Conservation (phyloP, 2,329 filamentous ascomycete species). For the Alternaria solani region DNA sequence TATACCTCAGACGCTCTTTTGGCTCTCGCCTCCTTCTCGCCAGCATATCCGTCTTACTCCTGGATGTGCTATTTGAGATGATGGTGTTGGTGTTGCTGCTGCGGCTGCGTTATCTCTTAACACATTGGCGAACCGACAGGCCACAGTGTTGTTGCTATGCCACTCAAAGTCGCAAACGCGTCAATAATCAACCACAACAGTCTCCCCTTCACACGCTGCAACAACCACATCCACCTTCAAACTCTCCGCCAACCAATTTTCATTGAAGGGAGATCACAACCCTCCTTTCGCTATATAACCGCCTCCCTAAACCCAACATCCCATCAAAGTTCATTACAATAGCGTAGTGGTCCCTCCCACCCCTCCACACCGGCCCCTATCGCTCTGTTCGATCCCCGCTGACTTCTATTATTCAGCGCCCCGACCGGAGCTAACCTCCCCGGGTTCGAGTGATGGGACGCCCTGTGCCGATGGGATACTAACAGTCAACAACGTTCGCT, state of each 20-base stretch:
- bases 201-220: not conserved
- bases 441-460: not conserved
- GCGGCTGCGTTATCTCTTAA: not conserved
- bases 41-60: not conserved
- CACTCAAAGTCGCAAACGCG: not conserved
- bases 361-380: not conserved
- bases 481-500: not conserved
- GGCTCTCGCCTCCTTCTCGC: not conserved
- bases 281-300: not conserved
- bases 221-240: not conserved
- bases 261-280: not conserved
- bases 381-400: not conserved
- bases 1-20: not conserved
- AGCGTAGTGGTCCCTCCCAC: not conserved
- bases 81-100: not conserved
- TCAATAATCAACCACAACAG: not conserved
- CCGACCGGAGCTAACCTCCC: not conserved
- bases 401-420: not conserved
- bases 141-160: not conserved
- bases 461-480: not conserved
- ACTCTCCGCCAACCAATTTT: too few species aligned
- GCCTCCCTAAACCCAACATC: not conserved
- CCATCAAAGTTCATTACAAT: slow-evolving; percentile 2
- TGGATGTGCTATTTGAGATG: not conserved
- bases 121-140: not conserved